These are phyloP conservation scores for Aspergillus hortae DNA, from an alignment of 2,329 filamentous ascomycete species.

Conservation along the genomic window DNA sequence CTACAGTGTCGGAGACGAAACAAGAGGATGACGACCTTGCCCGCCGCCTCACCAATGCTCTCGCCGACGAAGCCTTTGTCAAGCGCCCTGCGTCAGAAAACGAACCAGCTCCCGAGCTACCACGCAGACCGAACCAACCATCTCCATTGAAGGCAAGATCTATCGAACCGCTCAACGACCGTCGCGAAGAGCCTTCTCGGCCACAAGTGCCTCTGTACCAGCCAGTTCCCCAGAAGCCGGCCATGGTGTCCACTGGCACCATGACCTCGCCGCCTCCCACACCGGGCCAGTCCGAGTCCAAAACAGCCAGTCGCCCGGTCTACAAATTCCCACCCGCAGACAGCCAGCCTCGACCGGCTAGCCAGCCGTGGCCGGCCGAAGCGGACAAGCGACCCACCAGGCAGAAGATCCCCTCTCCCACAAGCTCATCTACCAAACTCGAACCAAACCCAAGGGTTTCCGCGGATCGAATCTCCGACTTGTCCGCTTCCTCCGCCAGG, in stretches of 20 bases:
- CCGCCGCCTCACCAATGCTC: slow-evolving; percentile 67
- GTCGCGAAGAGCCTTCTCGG: slow-evolving; percentile 22
- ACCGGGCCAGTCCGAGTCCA: slow-evolving; percentile 28
- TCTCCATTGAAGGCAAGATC: slow-evolving; percentile 21
- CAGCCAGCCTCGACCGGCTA: slow-evolving; percentile 46
- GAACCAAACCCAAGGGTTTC: slow-evolving; percentile 51
- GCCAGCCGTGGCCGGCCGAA: slow-evolving; percentile 44
- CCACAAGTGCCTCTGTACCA: slow-evolving; percentile 35
- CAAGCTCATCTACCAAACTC: slow-evolving; percentile 30
- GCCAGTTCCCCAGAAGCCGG: slow-evolving; percentile 47
- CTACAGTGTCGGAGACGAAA: slow-evolving; percentile 44
- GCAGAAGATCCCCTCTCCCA: slow-evolving; percentile 31
- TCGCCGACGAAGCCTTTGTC: slow-evolving; percentile 82
- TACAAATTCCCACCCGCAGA: slow-evolving; percentile 52
- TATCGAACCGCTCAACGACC: slow-evolving; percentile 18
- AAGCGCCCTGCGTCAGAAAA: slow-evolving; percentile 36
- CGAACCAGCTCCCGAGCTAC: slow-evolving; percentile 25
- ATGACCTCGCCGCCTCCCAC: slow-evolving; percentile 63
- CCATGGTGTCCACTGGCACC: slow-evolving; percentile 69
- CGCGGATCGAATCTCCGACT: slow-evolving; percentile 50
- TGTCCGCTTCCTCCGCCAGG: slow-evolving; percentile 55
- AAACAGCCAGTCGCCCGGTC: slow-evolving; percentile 41
- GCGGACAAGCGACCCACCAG: slow-evolving; percentile 18
- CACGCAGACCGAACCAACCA: slow-evolving; percentile 22
- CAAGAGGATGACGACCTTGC: slow-evolving; percentile 52